Evolutionary conservation across 1,139 yeast genomes (phyloP).

Genomic region (Suhomyces guaymorum): DNA sequence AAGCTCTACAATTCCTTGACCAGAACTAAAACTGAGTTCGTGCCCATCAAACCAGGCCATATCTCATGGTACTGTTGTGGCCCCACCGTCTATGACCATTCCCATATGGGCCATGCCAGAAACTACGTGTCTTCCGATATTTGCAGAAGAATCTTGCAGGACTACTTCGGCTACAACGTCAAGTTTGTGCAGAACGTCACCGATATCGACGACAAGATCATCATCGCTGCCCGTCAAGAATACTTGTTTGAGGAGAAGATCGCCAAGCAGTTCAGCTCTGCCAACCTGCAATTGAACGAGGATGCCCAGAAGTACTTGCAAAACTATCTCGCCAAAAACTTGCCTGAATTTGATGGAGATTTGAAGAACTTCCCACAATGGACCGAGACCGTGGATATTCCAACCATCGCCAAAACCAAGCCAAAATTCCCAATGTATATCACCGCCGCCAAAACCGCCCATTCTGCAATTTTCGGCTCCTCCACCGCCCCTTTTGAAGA

Average conservation of each 20-base stretch:
- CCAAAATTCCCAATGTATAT: conserved; percentile 89
- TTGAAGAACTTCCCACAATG: conserved; percentile 49
- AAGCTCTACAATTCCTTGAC: conserved; percentile 77
- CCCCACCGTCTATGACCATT: conserved; percentile 95
- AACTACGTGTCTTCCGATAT: conserved; percentile 94
- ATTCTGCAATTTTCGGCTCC: conserved; percentile 35
- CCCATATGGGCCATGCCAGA: conserved; percentile 99
- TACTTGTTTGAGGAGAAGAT: conserved; percentile 68
- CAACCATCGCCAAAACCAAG: conserved; percentile 50
- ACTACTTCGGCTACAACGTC: conserved; percentile 87
- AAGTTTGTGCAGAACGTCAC: conserved; percentile 94
- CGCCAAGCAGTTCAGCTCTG: conserved; percentile 27
- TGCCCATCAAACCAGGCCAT: conserved; percentile 60
- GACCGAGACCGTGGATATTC: conserved; percentile 50
- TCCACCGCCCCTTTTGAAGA: conserved; percentile 22
- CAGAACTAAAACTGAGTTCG: conserved; percentile 72
- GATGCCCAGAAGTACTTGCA: conserved; percentile 47
- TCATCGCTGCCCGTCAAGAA: conserved; percentile 89
- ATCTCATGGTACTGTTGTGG: conserved; percentile 98
- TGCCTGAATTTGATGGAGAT: conserved; percentile 45
- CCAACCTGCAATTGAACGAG: conserved; percentile 39
- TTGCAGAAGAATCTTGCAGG: conserved; percentile 81
- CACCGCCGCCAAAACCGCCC: conserved; percentile 62
- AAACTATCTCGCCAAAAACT: conserved; percentile 56
- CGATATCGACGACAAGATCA: conserved; percentile 96